Conservation (phyloP, 306 rosid species). For the Lathyrus sativus region DNA sequence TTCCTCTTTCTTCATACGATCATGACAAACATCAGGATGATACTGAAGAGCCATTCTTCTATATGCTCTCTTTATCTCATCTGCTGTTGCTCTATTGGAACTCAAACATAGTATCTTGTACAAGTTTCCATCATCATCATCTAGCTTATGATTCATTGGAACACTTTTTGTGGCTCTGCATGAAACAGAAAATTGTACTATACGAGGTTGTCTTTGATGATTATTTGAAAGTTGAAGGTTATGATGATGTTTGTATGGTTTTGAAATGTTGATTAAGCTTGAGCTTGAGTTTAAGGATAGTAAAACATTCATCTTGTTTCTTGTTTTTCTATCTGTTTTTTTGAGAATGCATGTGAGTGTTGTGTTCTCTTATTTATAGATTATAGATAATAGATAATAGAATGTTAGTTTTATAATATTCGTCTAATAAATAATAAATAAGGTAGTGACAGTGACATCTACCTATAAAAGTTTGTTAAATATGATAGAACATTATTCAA, state of each 20-base stretch:
- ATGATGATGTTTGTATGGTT: neutral
- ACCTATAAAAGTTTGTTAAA: too few species aligned
- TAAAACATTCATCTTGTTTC: constrained; percentile 28
- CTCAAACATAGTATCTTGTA: constrained; percentile 55
- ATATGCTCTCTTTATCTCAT: constrained; percentile 68
- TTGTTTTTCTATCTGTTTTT: neutral
- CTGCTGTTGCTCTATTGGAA: constrained; percentile 41
- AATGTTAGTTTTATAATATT: too few species aligned
- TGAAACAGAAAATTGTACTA: neutral
- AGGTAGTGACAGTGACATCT: too few species aligned
- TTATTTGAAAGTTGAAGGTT: neutral
- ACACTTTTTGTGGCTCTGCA: constrained; percentile 35
- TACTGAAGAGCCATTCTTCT: constrained; percentile 58
- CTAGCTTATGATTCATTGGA: neutral
- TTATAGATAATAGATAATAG: too few species aligned
- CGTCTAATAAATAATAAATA: too few species aligned
- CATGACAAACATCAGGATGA: constrained; percentile 61
- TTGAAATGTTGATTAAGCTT: neutral
- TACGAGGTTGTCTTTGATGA: neutral
- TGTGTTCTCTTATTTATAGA: neutral
- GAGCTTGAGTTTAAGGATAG: constrained; percentile 26
- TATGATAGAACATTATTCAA: too few species aligned
- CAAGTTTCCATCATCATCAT: constrained; percentile 27
- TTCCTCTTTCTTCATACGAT: constrained; percentile 48
- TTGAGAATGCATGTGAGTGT: neutral